Base-by-base conservation (phyloP, 1,139 yeast species). In the Taiozyma sp. region DNA sequence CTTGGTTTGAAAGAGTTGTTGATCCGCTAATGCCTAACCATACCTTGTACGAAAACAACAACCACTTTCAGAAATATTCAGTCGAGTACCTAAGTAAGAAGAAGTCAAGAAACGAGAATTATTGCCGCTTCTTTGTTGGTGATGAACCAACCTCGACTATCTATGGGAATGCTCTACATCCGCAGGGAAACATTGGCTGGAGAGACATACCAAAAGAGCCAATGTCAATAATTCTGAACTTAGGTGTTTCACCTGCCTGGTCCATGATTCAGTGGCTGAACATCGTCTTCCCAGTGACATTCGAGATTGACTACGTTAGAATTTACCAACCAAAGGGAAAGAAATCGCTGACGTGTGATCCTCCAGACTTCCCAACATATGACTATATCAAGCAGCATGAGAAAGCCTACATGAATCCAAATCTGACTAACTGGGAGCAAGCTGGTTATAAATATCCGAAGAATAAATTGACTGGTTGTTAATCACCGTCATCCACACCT, bases 101-200 rank as follows among this genome's bases (percentile, higher is more conserved):
- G 32, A 55, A 47, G 5, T 40, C 49, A 13, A 40, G 75, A 53
- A 65, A 60, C 16, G 63, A 67, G 45, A 83, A 84, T 2, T 80
- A 80, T 61, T 64, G 76, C 50, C 69, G 76, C 45, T 80, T 84
- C 81, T 79, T 72, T 59, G 77, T 80, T 19, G 86, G 86, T 37
- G 71, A 73, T 45, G 70, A 74, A 21, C 82, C 84, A 46, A 76
- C 85, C 0, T 67, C 74, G 46, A 80, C 85, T 0, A 65, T 79
- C 1, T 67, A 73, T 55, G 67, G 81, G 0, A 60, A 68, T 44
- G 76, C 83, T 3, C 67, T 80, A 44, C 75, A 75, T 50, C 85
- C 86, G 9, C 75, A 77, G 61, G 87, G 87, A 54, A 81, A 81
- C 62, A 63, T 81, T 53, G 84, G 76, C n/a, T 77, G 80, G 80